Base-by-base conservation (phyloP, 495 filamentous ascomycete genomes). In the Sordaria brevicollis region DNA sequence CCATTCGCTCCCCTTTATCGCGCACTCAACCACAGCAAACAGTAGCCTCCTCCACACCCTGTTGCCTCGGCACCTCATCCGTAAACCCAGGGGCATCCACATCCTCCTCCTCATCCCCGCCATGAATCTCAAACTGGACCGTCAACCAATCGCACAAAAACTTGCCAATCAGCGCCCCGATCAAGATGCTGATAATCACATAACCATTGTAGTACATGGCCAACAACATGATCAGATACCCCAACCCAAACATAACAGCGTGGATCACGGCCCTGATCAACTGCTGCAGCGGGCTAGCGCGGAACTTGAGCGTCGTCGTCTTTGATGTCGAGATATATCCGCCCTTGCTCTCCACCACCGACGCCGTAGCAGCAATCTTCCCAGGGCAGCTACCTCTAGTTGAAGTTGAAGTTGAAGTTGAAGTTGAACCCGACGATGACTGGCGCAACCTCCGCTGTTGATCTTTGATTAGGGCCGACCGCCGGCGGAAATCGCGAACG, bases 171-270 rank as follows among this genome's bases (percentile, higher is more conserved):
- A 79, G 75, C 4, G 86, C 83, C 11, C 86, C 86, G 68, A 88
- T 81, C 54, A 87, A 76, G 69, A 88, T 86, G 71, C 79, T 82
- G 71, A 87, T 84, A 72, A 88, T 86, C 73, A 87, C 81, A 66
- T 87, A 88, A 17, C 86, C 85, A 67, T 87, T 86, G 73, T 80
- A 85, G 67, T 82, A 83, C 84, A 86, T 86, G 39, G 83, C 86
- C 57, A 87, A 74, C 69, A 87, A 70, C 87, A 88, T 88, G 69
- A 88, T 73, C 57, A 87, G 81, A 67, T 87, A 88, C 9, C 83
- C 87, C 65, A 85, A 74, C n/a, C 81, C 85, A 69, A 87, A 87
- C 39, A 82, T 81, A 13, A 78, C 71, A 62, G 80, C 80, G 72
- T 88, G 83, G 35, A 88, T 74, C 15, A 86, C 19, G 1, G 83